Conservation (phyloP, 371 early-diverging fungal genomes). For the Apophysomyces ossiformis region DNA sequence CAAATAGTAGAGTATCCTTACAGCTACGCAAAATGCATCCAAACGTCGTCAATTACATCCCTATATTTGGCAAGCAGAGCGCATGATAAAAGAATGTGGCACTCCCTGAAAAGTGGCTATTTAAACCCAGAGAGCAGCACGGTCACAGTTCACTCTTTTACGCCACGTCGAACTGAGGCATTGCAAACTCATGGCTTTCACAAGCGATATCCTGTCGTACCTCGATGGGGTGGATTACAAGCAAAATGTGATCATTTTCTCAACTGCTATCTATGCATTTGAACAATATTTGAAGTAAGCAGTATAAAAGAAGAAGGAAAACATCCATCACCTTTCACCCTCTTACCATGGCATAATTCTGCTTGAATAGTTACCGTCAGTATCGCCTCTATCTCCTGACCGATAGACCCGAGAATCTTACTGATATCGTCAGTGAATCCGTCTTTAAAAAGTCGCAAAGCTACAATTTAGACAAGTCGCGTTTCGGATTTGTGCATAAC, state of each 20-base stretch:
- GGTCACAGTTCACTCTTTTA: too few relatives aligned
- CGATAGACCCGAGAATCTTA: conserved; percentile 66
- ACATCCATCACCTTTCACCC: not conserved
- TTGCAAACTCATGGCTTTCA: not conserved
- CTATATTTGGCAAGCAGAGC: too few relatives aligned
- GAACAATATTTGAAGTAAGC: conserved; percentile 73
- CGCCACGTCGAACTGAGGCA: too few relatives aligned
- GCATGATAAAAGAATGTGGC: too few relatives aligned
- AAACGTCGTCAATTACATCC: too few relatives aligned
- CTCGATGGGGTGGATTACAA: conserved; percentile 66
- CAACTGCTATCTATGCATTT: conserved; percentile 66
- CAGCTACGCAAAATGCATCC: too few relatives aligned
- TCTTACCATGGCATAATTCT: not conserved
- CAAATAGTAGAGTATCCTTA: too few relatives aligned
- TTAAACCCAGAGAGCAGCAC: too few relatives aligned
- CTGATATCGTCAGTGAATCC: conserved; percentile 68
- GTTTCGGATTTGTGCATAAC: conserved; percentile 74
- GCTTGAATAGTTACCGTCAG: conserved; percentile 66
- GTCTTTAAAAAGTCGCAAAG: conserved; percentile 85
- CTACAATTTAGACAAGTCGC: conserved; percentile 88
- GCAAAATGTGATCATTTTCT: conserved; percentile 72
- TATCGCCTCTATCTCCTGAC: conserved; percentile 70
- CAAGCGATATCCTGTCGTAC: conserved; percentile 18
- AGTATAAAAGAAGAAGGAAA: not conserved
- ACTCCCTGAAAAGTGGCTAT: too few relatives aligned